phyloP scores from a whole-genome alignment of 2,329 filamentous ascomycete genomes.

The Rutstroemia sp. region DNA sequence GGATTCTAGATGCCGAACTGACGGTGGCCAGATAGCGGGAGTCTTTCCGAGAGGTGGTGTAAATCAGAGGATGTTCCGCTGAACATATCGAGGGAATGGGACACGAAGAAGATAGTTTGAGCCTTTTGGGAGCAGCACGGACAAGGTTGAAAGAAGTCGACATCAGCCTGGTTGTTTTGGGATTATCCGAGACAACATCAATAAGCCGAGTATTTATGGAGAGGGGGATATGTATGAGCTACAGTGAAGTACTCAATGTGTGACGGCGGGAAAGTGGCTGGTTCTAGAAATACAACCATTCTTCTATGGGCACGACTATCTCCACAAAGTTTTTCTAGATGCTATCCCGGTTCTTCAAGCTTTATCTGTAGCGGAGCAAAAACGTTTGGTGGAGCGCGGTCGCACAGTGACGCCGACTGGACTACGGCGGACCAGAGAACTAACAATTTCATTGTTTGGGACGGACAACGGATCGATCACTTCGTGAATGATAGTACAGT shows the following conservation, averaged over 20 bases:
- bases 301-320: no score
- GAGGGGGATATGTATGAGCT: neutral
- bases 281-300: neutral
- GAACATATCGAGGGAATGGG: slow-evolving; percentile 2
- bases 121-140: slow-evolving; percentile 12
- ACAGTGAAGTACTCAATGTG: neutral
- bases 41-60: neutral
- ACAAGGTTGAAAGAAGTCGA: slow-evolving; percentile 22
- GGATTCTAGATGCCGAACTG: slow-evolving; percentile 15
- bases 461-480: no score
- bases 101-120: slow-evolving; percentile 6
- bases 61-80: neutral
- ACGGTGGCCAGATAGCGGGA: slow-evolving; percentile 23
- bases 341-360: slow-evolving; percentile 2
- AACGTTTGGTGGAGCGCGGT: neutral
- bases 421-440: neutral
- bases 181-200: slow-evolving; percentile 16
- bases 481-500: no score
- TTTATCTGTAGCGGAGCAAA: neutral
- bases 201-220: neutral
- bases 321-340: neutral
- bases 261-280: neutral
- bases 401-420: neutral
- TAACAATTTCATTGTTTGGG: no score
- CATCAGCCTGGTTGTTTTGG: slow-evolving; percentile 24